phyloP scores from a whole-genome alignment of 2,329 filamentous ascomycete species.

The Pochonia chlamydosporia region DNA sequence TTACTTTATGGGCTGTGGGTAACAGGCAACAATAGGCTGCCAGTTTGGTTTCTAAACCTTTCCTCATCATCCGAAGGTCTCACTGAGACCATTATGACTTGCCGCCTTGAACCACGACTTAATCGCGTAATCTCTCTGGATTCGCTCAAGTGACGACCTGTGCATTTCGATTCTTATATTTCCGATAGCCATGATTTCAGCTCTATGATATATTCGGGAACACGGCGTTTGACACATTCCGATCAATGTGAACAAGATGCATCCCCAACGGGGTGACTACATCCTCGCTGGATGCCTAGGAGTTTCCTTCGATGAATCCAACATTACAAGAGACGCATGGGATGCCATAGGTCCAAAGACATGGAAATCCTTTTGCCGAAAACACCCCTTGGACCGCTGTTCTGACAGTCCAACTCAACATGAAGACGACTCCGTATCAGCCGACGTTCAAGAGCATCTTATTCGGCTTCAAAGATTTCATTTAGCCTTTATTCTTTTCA shows the following conservation, averaged over 20 bases:
- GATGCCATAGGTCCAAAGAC: constrained; percentile 4
- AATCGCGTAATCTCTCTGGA: no score
- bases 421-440: constrained; percentile 13
- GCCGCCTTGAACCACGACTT: background rate
- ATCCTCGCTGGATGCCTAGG: constrained; percentile 36
- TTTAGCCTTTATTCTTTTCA: constrained; percentile 25
- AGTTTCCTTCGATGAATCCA: constrained; percentile 18
- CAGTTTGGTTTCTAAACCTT: background rate
- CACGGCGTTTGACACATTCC: background rate
- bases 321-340: constrained; percentile 12
- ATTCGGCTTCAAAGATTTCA: constrained; percentile 18
- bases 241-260: constrained; percentile 9
- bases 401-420: background rate
- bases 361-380: constrained; percentile 19
- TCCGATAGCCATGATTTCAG: background rate
- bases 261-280: constrained; percentile 18
- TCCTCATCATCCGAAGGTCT: background rate
- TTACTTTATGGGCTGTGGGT: background rate
- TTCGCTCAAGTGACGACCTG: no score
- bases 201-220: background rate
- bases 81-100: background rate
- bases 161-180: background rate
- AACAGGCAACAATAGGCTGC: background rate
- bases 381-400: background rate
- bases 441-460: constrained; percentile 21